Evolutionary conservation across 192 early-diverging fungal species (phyloP).

Genomic region (Entomortierella chlamydospora): DNA sequence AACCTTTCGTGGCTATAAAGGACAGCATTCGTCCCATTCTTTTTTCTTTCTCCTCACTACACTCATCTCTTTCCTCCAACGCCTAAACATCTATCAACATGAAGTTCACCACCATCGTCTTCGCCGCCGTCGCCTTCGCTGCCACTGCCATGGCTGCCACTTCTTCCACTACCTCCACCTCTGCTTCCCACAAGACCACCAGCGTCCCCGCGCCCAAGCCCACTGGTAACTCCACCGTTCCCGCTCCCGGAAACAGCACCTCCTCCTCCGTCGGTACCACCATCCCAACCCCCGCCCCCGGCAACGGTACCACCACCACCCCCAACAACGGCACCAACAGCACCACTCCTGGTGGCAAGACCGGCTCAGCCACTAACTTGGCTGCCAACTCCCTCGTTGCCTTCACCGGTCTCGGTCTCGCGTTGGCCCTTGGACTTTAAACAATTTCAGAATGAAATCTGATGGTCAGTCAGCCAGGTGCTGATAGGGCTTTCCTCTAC

Average conservation of each 20-base stretch:
- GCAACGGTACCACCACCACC: not conserved
- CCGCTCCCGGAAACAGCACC: not conserved
- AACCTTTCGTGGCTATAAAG: too few species aligned
- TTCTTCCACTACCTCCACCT: not conserved
- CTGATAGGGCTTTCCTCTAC: too few species aligned
- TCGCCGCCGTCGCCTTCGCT: slow-evolving; percentile 13
- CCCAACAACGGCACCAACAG: not conserved
- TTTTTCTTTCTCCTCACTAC: not conserved
- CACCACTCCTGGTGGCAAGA: not conserved
- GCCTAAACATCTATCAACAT: not conserved
- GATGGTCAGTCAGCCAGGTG: not conserved
- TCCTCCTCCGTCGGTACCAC: not conserved
- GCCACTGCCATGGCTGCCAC: slow-evolving; percentile 8
- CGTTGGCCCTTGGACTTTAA: slow-evolving; percentile 21
- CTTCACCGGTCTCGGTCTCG: slow-evolving; percentile 15
- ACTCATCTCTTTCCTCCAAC: not conserved
- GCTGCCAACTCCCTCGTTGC: slow-evolving; percentile 18
- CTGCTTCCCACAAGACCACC: not conserved
- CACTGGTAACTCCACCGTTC: not conserved
- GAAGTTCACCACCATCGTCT: slow-evolving; percentile 22
- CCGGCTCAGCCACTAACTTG: not conserved
- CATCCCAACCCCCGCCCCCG: not conserved
- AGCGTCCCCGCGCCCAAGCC: not conserved
- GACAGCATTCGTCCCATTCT: not conserved
- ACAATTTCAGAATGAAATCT: not conserved